Evolutionary conservation across 2,329 filamentous ascomycete species (phyloP), one percentile per base, ranked within the genome.

Genomic region (Fusarium dimerum): DNA sequence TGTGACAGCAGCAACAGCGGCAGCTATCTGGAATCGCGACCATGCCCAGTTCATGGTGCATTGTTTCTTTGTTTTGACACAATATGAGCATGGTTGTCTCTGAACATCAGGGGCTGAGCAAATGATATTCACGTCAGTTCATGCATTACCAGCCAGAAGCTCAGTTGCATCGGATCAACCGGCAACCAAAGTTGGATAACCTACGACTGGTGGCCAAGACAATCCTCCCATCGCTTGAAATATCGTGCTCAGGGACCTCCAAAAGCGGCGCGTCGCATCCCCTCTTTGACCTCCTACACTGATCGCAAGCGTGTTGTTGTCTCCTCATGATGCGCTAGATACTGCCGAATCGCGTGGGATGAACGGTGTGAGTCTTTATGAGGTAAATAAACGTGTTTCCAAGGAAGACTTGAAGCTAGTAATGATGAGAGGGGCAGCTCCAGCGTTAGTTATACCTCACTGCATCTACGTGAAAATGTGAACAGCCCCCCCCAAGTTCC

Each of bases 11-110:
- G 57, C 55, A 36, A 49, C 10, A 6, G 56, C 47, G 8, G 57
- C 55, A 18, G 55, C 52, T 38, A 51, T 45, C 5, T 56, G 55
- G 11, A 59, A 45, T 36, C 54, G 56, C 1, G 57, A 55, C 43
- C 53, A 52, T 2, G 51, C 61, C 68, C 67, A 68, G 9, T 62
- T 60, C 39, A 67, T 50, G 1, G 66, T 64, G 13, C 67, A 70
- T 10, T 52, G 55, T 42, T 70, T 70, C 7, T 63, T 60, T 15
- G 67, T 70, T 48, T 61, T 67, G 6, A 53, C 48, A 30, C 67
- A 70, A 13, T 70, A 70, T 0, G 66, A 65, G 44, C 67, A 70
- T 43, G 66, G 56, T n/a, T 45, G 39, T 16, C 48, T 45, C 2
- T 30, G 34, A 10, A 18, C 32, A 2, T 43, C 54, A 16, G 48